Evolutionary conservation across 345 rosid species (phyloP), one percentile per base, ranked within the genome.

Genomic region (Aurinia saxatilis): DNA sequence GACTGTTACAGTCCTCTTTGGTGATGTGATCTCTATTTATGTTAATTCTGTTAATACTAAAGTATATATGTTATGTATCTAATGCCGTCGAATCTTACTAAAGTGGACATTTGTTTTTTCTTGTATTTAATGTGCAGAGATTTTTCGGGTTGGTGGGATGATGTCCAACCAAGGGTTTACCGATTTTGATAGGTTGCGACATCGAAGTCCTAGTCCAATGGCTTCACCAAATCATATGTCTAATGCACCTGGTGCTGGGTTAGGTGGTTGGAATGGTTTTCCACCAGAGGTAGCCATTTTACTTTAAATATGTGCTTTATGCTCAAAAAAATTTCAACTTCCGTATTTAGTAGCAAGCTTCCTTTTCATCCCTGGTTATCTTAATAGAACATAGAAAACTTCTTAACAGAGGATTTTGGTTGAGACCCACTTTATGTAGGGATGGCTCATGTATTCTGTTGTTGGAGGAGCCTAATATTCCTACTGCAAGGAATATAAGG

Each of bases 201-300:
- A 91, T 70, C 84, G 98, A 79, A 91, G 95, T 74, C 96, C 98
- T 17, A 86, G 98, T 78, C 98, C 98, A 56, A 88, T 91, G 98
- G 95, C 95, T 66, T 88, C 98, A 76, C 90, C 98, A 50, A 88
- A 79, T 69, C 85, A 79, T 15, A 79, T 88, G 60, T 80, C 98
- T 34, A 84, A 80, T 73, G 84, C 77, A 80, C 63, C 82, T 5
- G 86, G 90, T 55, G 62, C 82, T 30, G 83, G 88, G 57, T 71
- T 88, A 66, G 79, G 88, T 33, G 77, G 86, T 61, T 88, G 95
- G 98, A 91, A 84, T 79, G 84, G 87, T 57, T 77, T 81, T 73
- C 86, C 86, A 10, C 86, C 77, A 63, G 98, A 86, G 95, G 98
- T 88, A 75, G 31, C 17, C 72, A 12, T 23, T 63, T 57, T 62